Evolutionary conservation across 2,329 filamentous ascomycete genomes (phyloP), one percentile per base, ranked within the genome.

Genomic region (Colletotrichum paranaense): DNA sequence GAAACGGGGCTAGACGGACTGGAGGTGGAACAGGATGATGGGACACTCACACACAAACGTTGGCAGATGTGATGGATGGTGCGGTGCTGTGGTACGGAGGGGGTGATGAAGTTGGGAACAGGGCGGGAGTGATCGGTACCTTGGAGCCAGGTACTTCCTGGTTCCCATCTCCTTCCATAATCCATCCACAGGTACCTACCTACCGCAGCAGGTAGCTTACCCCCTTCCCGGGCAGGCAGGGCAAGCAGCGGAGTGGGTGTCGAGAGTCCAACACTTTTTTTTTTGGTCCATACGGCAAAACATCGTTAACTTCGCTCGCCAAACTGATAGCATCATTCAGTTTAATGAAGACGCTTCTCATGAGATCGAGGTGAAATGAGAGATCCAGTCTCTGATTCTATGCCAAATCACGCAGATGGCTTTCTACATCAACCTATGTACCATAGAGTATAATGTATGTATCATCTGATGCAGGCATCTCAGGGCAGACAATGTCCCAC

Each of bases 1-100:
- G 62, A 46, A 35, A 32, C 52, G 62, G 62, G 35, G 46, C 38
- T 63, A 24, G 42, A 53, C 42, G 42, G 63, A 42, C 53, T 46
- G 64, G 52, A 19, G 53, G 30, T 57, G 60, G 59, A 59, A 60
- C 32, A 62, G 59, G 59, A 38, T 30, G 65, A 59, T 52, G 68
- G 64, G 49, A 55, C 12, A 59, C n/a, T 32, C 55, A 16, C 12
- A 59, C n/a, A 42, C 55, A 16, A 42, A 19, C 24, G 56, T 28
- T 52, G 56, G 56, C 32, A 67, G 49, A 56, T 46, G 22, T 59
- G 38, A 63, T 53, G 68, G 30, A 63, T 53, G 68, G 28, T 46
- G 52, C 22, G 56, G 64, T 49, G 49, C 35, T 30, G 55, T 32
- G 26, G 60, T 35, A 28, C 42, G 62, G 55, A 32, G 38, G 46